Evolutionary conservation across 306 rosid genomes (phyloP).

Genomic region (Castanopsis chinensis): DNA sequence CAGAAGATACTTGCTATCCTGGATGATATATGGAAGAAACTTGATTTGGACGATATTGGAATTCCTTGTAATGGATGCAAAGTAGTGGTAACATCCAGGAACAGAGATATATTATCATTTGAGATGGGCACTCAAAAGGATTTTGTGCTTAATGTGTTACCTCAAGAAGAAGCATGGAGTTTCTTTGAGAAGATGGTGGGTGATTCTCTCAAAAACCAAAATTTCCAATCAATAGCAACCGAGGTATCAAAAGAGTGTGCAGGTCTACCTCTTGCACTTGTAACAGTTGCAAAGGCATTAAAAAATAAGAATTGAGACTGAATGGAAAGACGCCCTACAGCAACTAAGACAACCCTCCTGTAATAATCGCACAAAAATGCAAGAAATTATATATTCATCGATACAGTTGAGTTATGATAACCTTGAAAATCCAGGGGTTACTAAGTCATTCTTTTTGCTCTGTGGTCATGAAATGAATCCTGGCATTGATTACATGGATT

Average conservation of each 20-base stretch:
- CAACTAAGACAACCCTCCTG: background rate
- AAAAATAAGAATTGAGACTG: background rate
- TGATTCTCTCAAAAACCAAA: background rate
- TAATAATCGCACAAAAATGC: too few species aligned
- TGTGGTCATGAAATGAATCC: slow-evolving; percentile 18
- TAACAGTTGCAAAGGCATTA: background rate
- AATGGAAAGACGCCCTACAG: background rate
- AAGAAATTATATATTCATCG: background rate
- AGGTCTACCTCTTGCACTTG: slow-evolving; percentile 9
- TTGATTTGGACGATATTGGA: slow-evolving; percentile 18
- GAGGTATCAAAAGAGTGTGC: background rate
- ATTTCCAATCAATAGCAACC: background rate
- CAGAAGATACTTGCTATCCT: background rate
- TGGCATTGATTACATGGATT: background rate
- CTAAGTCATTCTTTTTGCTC: slow-evolving; percentile 23
- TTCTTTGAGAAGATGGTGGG: background rate
- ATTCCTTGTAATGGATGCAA: background rate
- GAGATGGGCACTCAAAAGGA: background rate
- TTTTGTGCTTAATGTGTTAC: background rate
- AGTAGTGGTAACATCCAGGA: background rate
- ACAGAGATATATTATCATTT: background rate
- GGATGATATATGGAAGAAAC: background rate
- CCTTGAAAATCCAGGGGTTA: slow-evolving; percentile 16
- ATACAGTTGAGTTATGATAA: slow-evolving; percentile 29
- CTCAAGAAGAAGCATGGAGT: background rate